Evolutionary conservation across 305 asterid genomes (phyloP).

Genomic region (Fraxinus platypoda): DNA sequence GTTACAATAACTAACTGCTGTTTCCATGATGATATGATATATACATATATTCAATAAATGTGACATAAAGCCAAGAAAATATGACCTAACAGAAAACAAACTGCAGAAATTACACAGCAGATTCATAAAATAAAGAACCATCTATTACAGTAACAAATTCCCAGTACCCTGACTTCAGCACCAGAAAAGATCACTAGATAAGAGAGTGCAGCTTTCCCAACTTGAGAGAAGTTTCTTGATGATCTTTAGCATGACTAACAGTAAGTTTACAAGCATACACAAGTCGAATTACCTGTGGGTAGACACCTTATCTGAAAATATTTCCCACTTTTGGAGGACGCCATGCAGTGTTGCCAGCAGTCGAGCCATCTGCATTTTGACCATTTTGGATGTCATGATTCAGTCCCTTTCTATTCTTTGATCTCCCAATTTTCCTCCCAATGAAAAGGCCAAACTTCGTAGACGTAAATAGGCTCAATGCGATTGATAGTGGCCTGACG

Average conservation of each 20-base stretch:
- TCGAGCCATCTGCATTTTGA: constrained; percentile 11
- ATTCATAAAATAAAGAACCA: background rate
- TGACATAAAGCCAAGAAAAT: background rate
- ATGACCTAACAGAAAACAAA: background rate
- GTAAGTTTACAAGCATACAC: background rate
- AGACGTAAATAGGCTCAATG: constrained; percentile 35
- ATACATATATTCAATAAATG: too few relatives aligned
- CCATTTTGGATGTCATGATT: constrained; percentile 31
- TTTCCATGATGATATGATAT: background rate
- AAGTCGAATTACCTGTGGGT: background rate
- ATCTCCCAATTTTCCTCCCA: constrained; percentile 33
- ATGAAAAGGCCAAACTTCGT: constrained; percentile 41
- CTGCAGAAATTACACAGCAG: background rate
- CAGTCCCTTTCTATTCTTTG: constrained; percentile 18
- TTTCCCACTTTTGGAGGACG: constrained; percentile 40
- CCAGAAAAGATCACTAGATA: background rate
- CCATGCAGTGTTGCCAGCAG: constrained; percentile 36
- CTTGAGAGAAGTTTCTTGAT: background rate
- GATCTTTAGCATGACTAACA: background rate
- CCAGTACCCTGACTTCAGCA: background rate
- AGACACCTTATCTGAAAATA: constrained; percentile 21
- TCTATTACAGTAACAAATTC: background rate
- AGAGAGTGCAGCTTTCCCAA: background rate
- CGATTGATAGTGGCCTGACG: constrained; percentile 45
- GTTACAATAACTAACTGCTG: background rate